A percentile compares a stretch with the other conserved stretches of the same genome.
These are phyloP conservation scores for Aeminium ludgeri DNA, from an alignment of 495 filamentous ascomycete genomes.

Conservation along the genomic window DNA sequence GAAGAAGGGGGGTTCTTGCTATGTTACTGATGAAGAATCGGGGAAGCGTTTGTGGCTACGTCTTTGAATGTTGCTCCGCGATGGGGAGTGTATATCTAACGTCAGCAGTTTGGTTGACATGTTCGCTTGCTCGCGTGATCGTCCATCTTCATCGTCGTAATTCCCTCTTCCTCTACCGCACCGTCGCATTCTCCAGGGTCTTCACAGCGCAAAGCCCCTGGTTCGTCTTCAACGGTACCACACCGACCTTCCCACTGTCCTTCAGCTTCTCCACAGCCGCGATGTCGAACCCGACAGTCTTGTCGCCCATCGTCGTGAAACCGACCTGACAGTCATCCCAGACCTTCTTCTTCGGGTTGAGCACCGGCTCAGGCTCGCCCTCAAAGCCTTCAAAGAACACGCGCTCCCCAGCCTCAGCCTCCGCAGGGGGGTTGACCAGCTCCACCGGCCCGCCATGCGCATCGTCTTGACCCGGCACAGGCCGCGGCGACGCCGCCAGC, in stretches of 20 bases:
- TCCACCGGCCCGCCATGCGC: constrained; percentile 82
- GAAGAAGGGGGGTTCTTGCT: neutral
- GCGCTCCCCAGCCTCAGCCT: constrained; percentile 61
- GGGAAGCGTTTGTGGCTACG: neutral
- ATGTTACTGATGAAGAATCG: neutral
- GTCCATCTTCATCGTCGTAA: no score
- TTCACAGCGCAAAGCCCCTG: constrained; percentile 24
- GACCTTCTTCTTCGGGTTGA: constrained; percentile 98
- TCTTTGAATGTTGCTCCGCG: no score
- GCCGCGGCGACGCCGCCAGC: constrained; percentile 71
- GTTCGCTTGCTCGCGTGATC: neutral
- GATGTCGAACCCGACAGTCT: constrained; percentile 67
- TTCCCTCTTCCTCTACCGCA: constrained; percentile 7
- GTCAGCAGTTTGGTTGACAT: neutral
- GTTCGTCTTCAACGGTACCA: constrained; percentile 25
- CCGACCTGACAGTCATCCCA: constrained; percentile 94
- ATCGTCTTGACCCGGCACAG: constrained; percentile 61
- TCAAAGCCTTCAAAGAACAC: constrained; percentile 89
- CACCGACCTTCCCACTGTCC: constrained; percentile 23
- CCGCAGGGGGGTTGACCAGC: constrained; percentile 72
- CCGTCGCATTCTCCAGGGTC: constrained; percentile 23
- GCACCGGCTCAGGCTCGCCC: constrained; percentile 74
- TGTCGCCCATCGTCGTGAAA: constrained; percentile 63
- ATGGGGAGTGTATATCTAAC: neutral
- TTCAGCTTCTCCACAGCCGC: constrained; percentile 42